These are phyloP conservation scores for Ogataea pignaliae DNA, from an alignment of 805 yeast species.

Conservation along the genomic window DNA sequence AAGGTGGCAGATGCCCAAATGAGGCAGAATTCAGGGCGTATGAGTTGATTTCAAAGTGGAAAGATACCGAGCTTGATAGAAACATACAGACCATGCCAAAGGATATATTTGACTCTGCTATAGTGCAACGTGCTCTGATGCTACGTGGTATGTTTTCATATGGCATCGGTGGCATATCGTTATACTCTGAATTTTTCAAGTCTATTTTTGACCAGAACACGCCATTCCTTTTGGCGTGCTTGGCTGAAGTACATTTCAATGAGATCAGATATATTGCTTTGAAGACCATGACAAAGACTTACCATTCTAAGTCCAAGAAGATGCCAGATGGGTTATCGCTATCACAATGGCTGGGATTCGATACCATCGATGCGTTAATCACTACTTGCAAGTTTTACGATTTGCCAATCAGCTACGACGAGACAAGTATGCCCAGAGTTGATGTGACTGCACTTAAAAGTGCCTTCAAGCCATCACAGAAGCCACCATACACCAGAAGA, in stretches of 20 bases:
- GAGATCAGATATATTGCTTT: slow-evolving; percentile 74
- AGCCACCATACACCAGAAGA: slow-evolving; percentile 41
- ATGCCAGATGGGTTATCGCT: slow-evolving; percentile 45
- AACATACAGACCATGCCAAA: slow-evolving; percentile 66
- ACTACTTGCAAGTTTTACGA: slow-evolving; percentile 63
- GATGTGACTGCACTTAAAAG: slow-evolving; percentile 41
- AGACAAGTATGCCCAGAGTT: slow-evolving; percentile 29
- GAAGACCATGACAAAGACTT: slow-evolving; percentile 57
- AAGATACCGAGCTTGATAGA: slow-evolving; percentile 82
- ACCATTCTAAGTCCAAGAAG: slow-evolving; percentile 69
- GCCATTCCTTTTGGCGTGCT: slow-evolving; percentile 67
- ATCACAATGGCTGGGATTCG: slow-evolving; percentile 58
- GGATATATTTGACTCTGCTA: slow-evolving; percentile 45
- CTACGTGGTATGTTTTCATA: slow-evolving; percentile 64
- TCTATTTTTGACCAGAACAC: slow-evolving; percentile 41
- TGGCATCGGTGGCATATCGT: slow-evolving; percentile 57
- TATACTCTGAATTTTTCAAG: slow-evolving; percentile 62
- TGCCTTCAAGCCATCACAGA: slow-evolving; percentile 28
- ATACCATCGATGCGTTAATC: slow-evolving; percentile 46
- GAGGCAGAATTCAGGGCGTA: slow-evolving; percentile 95
- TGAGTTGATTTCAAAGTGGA: slow-evolving; percentile 68
- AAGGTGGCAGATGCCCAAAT: slow-evolving; percentile 66
- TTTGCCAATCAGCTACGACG: slow-evolving; percentile 36
- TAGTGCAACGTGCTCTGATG: slow-evolving; percentile 67
- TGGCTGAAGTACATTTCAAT: slow-evolving; percentile 75